A percentile compares a stretch with the other conserved stretches of the same genome.
These are phyloP conservation scores for Kurtzmaniella fragi DNA, from an alignment of 805 yeast genomes.

Conservation along the genomic window DNA sequence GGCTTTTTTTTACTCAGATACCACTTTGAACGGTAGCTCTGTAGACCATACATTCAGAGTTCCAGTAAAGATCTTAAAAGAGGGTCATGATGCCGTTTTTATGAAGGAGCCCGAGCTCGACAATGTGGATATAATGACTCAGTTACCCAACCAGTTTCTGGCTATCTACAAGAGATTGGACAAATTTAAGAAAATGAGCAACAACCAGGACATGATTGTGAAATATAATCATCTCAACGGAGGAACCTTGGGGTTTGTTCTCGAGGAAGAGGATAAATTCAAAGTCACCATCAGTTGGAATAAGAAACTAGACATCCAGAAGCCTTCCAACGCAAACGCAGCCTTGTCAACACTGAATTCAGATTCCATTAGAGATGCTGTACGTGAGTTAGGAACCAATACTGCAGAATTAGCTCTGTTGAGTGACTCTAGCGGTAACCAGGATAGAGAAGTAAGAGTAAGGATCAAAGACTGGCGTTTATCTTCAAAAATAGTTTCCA, in stretches of 20 bases:
- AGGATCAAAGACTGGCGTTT: conserved; percentile 63
- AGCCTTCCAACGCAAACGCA: conserved; percentile 15
- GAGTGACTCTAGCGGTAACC: conserved; percentile 13
- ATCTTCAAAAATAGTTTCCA: conserved; percentile 55
- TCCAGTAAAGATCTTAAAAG: conserved; percentile 61
- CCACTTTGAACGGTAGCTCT: conserved; percentile 34
- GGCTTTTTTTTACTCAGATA: conserved; percentile 51
- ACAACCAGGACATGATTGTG: conserved; percentile 42
- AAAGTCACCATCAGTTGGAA: conserved; percentile 59
- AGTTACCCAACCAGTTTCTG: conserved; percentile 43
- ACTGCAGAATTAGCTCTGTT: background rate
- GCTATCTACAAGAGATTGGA: conserved; percentile 59
- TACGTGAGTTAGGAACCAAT: conserved; percentile 5
- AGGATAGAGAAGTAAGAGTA: conserved; percentile 45
- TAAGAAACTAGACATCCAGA: conserved; percentile 42
- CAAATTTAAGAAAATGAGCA: conserved; percentile 46
- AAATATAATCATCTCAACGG: conserved; percentile 39
- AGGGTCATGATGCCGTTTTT: conserved; percentile 46
- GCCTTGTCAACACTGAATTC: conserved; percentile 6
- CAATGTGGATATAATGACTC: conserved; percentile 52
- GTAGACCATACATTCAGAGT: conserved; percentile 64
- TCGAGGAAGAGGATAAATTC: conserved; percentile 51
- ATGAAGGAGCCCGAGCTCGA: conserved; percentile 58
- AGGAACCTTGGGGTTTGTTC: conserved; percentile 48
- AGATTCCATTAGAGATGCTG: conserved; percentile 17